A percentile compares a stretch with the other conserved stretches of the same genome.
Conservation (phyloP, 2,329 filamentous ascomycete genomes). For the Metarhizium album region DNA sequence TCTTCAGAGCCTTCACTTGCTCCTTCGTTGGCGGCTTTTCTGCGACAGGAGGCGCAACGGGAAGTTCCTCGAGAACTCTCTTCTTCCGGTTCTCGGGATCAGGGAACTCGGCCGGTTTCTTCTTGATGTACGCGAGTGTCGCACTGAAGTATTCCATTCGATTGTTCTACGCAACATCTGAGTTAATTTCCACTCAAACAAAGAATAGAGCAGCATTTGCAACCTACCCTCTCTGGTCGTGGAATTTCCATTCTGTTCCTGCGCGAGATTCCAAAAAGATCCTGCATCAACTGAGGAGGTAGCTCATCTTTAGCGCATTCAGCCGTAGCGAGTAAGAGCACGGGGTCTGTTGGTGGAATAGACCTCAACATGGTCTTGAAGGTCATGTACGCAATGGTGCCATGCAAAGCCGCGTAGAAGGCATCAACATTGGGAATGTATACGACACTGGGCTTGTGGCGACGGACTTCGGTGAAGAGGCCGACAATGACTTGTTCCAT, state of each 20-base stretch:
- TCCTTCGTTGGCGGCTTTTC: slow-evolving; percentile 60
- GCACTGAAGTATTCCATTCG: slow-evolving; percentile 72
- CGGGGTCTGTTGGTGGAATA: slow-evolving; percentile 80
- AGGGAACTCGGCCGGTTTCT: slow-evolving; percentile 75
- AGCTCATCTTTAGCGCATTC: slow-evolving; percentile 57
- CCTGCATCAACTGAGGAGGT: slow-evolving; percentile 52
- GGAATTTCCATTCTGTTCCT: slow-evolving; percentile 64
- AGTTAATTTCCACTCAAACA: neutral
- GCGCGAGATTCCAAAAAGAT: slow-evolving; percentile 77
- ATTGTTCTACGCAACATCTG: slow-evolving; percentile 29
- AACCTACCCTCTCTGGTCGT: slow-evolving; percentile 51
- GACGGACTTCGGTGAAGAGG: slow-evolving; percentile 82
- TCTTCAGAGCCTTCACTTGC: slow-evolving; percentile 69
- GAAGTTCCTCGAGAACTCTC: slow-evolving; percentile 66
- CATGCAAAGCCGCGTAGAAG: slow-evolving; percentile 61
- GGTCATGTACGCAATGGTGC: slow-evolving; percentile 62
- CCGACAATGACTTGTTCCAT: slow-evolving; percentile 83
- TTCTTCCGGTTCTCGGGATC: slow-evolving; percentile 80
- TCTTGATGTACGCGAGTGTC: slow-evolving; percentile 66
- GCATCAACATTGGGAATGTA: slow-evolving; percentile 84
- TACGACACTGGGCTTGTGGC: slow-evolving; percentile 91
- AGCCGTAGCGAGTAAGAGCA: slow-evolving; percentile 77
- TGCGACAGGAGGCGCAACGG: slow-evolving; percentile 63
- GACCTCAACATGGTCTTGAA: slow-evolving; percentile 74
- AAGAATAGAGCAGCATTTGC: neutral